phyloP scores from a whole-genome alignment of 202 grass and related monocot species.

The Schoenoplectus triqueter region DNA sequence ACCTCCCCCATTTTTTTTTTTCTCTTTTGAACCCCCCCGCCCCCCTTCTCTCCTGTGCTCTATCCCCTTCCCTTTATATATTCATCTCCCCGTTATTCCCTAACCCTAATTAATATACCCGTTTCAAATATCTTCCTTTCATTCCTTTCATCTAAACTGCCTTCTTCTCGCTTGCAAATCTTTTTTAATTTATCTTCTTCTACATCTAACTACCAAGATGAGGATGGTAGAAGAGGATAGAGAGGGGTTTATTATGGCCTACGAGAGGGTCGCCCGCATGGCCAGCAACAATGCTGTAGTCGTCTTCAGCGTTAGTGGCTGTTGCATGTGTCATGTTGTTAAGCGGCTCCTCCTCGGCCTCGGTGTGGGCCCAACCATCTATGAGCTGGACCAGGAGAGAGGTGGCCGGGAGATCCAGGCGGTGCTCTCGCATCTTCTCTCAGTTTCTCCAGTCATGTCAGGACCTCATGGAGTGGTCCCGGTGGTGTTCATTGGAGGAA shows the following conservation, averaged over 20 bases:
- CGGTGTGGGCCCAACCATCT: conserved; percentile 76
- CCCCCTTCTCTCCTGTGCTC: background rate
- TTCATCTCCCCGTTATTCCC: background rate
- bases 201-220: conserved; percentile 22
- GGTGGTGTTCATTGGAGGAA: conserved; percentile 79
- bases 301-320: conserved; percentile 81
- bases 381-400: conserved; percentile 79
- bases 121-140: background rate
- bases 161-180: background rate
- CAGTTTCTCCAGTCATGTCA: conserved; percentile 20
- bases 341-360: conserved; percentile 86
- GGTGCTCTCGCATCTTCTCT: conserved; percentile 60
- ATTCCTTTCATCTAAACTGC: background rate
- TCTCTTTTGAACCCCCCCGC: conserved; percentile 1
- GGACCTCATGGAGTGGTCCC: conserved; percentile 44
- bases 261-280: conserved; percentile 73
- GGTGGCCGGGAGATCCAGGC: conserved; percentile 63
- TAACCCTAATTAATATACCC: background rate
- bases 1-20: conserved; percentile 22
- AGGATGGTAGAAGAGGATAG: conserved; percentile 42
- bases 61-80: conserved; percentile 47
- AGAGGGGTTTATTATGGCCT: conserved; percentile 45
- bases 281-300: conserved; percentile 84
- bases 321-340: conserved; percentile 98
- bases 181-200: background rate